Conservation (phyloP, 2,329 filamentous ascomycete species). For the Paramyrothecium roridum region DNA sequence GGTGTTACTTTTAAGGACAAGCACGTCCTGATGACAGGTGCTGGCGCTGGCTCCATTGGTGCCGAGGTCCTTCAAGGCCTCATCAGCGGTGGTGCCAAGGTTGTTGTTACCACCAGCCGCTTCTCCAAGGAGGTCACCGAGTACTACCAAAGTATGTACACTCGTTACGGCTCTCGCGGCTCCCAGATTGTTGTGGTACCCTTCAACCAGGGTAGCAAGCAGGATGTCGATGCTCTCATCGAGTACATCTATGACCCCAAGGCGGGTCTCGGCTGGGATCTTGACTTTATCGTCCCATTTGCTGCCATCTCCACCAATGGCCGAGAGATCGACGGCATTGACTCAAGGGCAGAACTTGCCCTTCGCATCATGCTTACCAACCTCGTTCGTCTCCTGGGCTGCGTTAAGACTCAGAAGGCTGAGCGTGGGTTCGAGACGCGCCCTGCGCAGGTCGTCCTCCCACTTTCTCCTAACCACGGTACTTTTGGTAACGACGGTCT, state of each 20-base stretch:
- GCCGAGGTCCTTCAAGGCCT: constrained; percentile 94
- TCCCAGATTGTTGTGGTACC: constrained; percentile 97
- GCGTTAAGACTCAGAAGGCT: constrained; percentile 87
- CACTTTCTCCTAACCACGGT: constrained; percentile 95
- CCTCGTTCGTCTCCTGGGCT: constrained; percentile 83
- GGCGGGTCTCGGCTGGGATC: constrained; percentile 95
- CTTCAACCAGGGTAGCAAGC: constrained; percentile 98
- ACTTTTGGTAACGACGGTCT: constrained; percentile 97
- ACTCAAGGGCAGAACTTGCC: constrained; percentile 95
- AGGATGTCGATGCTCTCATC: constrained; percentile 90
- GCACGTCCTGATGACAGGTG: constrained; percentile 96
- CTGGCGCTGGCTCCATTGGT: constrained; percentile 95
- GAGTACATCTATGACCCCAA: constrained; percentile 97
- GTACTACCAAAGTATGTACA: constrained; percentile 99
- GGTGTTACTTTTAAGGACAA: constrained; percentile 93
- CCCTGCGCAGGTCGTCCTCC: constrained; percentile 92
- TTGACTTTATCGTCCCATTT: constrained; percentile 94
- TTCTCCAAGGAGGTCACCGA: constrained; percentile 97
- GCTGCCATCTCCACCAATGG: constrained; percentile 97
- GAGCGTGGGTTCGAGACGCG: constrained; percentile 88
- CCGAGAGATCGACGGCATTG: constrained; percentile 92
- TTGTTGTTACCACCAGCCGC: constrained; percentile 92
- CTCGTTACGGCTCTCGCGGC: constrained; percentile 85
- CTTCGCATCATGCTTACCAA: constrained; percentile 99
- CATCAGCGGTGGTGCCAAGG: constrained; percentile 94